Conservation (phyloP, 73 alveolate species). For the Symbiodinium pilosum region DNA sequence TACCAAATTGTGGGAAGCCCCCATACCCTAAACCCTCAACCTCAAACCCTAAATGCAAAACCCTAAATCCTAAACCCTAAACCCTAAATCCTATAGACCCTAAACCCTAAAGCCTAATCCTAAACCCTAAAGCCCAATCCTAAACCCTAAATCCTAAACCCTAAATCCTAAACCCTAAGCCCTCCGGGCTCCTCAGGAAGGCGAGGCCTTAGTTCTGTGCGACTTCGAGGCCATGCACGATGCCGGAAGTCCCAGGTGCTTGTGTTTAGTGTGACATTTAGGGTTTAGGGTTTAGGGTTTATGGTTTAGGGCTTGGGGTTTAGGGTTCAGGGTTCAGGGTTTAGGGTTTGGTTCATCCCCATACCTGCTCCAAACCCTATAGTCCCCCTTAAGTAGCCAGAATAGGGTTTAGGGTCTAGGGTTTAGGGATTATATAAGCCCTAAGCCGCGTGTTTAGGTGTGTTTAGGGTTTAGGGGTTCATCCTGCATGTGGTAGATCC, state of each 20-base stretch:
- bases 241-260: no score
- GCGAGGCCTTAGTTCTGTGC: slow-evolving; percentile 61
- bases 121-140: not conserved
- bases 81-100: not conserved
- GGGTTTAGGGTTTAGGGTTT: not conserved
- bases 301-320: not conserved
- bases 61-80: not conserved
- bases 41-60: not conserved
- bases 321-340: not conserved
- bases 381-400: no score
- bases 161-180: not conserved
- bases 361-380: no score
- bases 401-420: not conserved
- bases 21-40: not conserved
- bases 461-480: no score
- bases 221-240: slow-evolving; percentile 79
- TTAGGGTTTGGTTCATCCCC: not conserved
- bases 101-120: not conserved
- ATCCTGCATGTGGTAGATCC: no score
- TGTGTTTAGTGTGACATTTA: no score
- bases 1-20: not conserved
- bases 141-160: not conserved
- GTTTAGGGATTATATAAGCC: not conserved
- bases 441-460: no score
- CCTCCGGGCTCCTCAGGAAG: not conserved